phyloP scores from a whole-genome alignment of 192 early-diverging fungal genomes.

The Coemansia sp. region DNA sequence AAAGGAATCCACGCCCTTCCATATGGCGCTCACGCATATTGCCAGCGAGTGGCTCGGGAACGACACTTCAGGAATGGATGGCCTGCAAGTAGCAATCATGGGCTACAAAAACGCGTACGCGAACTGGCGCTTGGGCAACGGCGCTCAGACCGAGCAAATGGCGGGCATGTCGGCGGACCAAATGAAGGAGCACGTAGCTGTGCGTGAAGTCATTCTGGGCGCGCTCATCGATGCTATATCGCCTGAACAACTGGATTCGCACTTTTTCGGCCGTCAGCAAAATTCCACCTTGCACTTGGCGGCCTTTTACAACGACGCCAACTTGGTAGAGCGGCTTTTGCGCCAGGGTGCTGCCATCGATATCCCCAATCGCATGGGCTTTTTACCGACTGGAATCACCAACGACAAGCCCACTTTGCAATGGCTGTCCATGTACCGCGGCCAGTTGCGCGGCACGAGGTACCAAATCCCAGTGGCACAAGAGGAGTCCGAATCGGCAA shows the following conservation, averaged over 20 bases:
- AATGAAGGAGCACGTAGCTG: conserved; percentile 51
- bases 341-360: conserved; percentile 52
- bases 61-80: conserved; percentile 57
- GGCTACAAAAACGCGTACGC: conserved; percentile 56
- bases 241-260: conserved; percentile 53
- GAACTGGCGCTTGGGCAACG: conserved; percentile 52
- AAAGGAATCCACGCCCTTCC: conserved; percentile 53
- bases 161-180: conserved; percentile 49
- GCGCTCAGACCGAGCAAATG: conserved; percentile 43
- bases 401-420: conserved; percentile 52
- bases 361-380: conserved; percentile 53
- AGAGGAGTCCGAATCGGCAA: conserved; percentile 7
- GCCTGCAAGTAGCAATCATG: conserved; percentile 57
- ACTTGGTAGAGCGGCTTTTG: conserved; percentile 50
- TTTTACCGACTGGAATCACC: conserved; percentile 44
- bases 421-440: conserved; percentile 52
- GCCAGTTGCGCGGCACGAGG: conserved; percentile 42
- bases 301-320: conserved; percentile 54
- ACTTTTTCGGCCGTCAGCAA: conserved; percentile 52
- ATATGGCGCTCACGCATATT: conserved; percentile 47
- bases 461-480: conserved; percentile 26
- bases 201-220: conserved; percentile 50
- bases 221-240: conserved; percentile 53
- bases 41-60: conserved; percentile 54
- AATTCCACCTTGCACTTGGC: conserved; percentile 57